Evolutionary conservation across 192 early-diverging fungal species (phyloP).

Genomic region (Backusella morwellensis): DNA sequence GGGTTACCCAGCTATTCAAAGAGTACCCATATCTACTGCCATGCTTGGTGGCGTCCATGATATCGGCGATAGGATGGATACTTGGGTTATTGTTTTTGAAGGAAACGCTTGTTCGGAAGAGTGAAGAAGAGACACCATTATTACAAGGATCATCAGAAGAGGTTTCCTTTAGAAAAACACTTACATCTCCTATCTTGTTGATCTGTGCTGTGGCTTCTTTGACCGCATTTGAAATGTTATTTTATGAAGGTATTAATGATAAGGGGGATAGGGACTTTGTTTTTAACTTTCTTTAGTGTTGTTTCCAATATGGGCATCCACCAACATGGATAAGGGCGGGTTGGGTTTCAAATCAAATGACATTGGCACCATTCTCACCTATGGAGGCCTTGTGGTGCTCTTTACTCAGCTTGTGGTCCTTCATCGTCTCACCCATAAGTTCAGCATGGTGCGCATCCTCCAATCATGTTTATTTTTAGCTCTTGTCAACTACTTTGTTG

Average conservation of each 20-base stretch:
- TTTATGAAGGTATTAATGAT: conserved; percentile 28
- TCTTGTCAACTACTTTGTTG: conserved; percentile 9
- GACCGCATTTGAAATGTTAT: conserved; percentile 17
- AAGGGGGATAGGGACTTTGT: background rate
- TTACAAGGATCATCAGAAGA: background rate
- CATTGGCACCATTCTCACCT: conserved; percentile 50
- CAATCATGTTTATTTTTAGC: conserved; percentile 25
- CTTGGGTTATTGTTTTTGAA: conserved; percentile 51
- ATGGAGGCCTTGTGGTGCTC: conserved; percentile 40
- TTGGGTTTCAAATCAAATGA: conserved; percentile 46
- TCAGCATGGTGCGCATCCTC: conserved; percentile 45
- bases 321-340: conserved; percentile 38
- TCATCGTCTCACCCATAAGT: conserved; percentile 40
- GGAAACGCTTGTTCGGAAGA: conserved; percentile 39
- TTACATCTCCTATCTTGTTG: conserved; percentile 20
- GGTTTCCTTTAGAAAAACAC: conserved; percentile 1
- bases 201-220: conserved; percentile 12
- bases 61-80: conserved; percentile 56
- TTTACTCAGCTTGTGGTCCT: conserved; percentile 49
- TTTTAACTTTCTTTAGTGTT: conserved; percentile 10
- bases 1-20: conserved; percentile 42
- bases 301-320: conserved; percentile 27
- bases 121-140: background rate
- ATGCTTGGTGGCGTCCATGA: conserved; percentile 52
- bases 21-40: conserved; percentile 73